phyloP scores from a whole-genome alignment of 805 yeast genomes.

The Groenewaldozyma tartarivorans region DNA sequence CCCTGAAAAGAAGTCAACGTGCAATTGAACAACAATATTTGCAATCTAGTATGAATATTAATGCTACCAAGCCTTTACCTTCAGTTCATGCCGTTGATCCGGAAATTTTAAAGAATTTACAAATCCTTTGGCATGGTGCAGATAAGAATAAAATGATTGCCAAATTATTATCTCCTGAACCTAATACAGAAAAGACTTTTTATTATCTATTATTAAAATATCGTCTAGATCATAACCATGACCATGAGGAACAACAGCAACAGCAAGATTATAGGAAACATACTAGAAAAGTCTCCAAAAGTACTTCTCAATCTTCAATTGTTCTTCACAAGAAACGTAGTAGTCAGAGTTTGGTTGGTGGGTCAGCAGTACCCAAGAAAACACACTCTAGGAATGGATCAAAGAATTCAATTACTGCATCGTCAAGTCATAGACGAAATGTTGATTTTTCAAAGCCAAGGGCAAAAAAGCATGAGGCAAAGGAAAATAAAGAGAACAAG shows the following conservation, averaged over 20 bases:
- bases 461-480: conserved; percentile 5
- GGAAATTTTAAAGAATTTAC: conserved; percentile 66
- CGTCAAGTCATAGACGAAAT: conserved; percentile 20
- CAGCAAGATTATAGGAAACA: conserved; percentile 3
- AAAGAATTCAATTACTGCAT: conserved; percentile 16
- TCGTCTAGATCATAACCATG: conserved; percentile 49
- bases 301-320: background rate
- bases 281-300: conserved; percentile 6
- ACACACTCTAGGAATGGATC: conserved; percentile 17
- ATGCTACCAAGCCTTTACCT: conserved; percentile 58
- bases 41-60: conserved; percentile 4
- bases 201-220: conserved; percentile 67
- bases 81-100: conserved; percentile 81
- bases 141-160: conserved; percentile 41
- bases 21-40: conserved; percentile 5
- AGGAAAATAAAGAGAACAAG: conserved; percentile 6
- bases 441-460: conserved; percentile 14
- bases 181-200: conserved; percentile 71
- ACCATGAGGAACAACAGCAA: background rate
- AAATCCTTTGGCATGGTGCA: conserved; percentile 76
- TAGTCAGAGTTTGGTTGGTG: background rate
- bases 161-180: conserved; percentile 44
- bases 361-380: background rate
- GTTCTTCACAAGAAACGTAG: conserved; percentile 4
- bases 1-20: conserved; percentile 15